Base-by-base conservation (phyloP, 2,329 filamentous ascomycete species). In the Hortaea sp. region DNA sequence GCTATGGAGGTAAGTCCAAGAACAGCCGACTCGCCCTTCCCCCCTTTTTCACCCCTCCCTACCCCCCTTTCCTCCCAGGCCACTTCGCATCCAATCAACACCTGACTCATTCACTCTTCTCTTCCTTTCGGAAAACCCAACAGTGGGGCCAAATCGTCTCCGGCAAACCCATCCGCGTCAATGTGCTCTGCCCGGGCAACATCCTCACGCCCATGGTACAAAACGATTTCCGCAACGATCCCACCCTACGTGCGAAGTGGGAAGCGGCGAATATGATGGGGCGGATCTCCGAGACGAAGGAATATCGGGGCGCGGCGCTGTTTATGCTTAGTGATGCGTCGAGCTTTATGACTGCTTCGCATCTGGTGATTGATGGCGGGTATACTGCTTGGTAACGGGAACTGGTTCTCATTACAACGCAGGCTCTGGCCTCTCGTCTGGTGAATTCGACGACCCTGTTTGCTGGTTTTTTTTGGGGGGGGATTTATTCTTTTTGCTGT, bases 61-160 rank as follows among this genome's bases (percentile, higher is more conserved):
- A 20, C 4, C 20, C 20, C 20, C 20, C 20, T 20, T 20, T 20
- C 20, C 20, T 20, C 20, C 20, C 20, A 20, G 20, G 20, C 20
- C 20, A 20, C 20, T 20, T 20, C 32, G n/a, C 32, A 35, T 9
- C 32, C 32, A n/a, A 35, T 9, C 32, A 35, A 35, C n/a, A 35
- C 20, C 20, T 20, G 20, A 20, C 20, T 20, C 20, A 20, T 20
- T 20, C 20, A 20, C 20, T 20, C 20, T 20, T 35, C 32, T n/a
- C 7, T 35, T 35, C n/a, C 32, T 35, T 35, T 35, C 32, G 32
- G 9, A 35, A 35, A 35, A 35, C 6, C 37, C 37, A 10, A 45
- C 11, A 78, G 58, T 77, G 68, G 74, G 72, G 65, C 42, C 27
- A 64, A 29, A 64, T 66, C 37, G 55, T 50, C 45, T 61, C 55